Evolutionary conservation across 441 rosid species (phyloP).

Genomic region (Gossypium schwendimanii): DNA sequence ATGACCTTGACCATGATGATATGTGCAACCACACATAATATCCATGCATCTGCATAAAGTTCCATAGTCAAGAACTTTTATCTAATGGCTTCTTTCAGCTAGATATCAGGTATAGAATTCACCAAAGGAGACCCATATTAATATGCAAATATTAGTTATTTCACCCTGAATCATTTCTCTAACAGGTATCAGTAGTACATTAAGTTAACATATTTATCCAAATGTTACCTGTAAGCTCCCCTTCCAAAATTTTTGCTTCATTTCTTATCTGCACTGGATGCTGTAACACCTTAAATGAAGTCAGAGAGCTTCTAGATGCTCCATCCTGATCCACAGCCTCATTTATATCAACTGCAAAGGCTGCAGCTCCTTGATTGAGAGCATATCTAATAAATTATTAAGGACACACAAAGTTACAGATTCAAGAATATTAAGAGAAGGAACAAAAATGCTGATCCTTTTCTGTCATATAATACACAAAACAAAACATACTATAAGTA

Average conservation of each 20-base stretch:
- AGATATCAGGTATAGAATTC: background rate
- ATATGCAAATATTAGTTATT: background rate
- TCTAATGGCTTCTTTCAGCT: background rate
- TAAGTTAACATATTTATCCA: constrained; percentile 2
- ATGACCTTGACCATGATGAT: background rate
- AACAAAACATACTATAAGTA: background rate
- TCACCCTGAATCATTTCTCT: background rate
- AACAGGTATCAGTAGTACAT: background rate
- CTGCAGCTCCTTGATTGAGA: constrained; percentile 71
- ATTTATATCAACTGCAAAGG: constrained; percentile 70
- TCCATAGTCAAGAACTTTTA: background rate
- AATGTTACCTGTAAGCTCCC: constrained; percentile 42
- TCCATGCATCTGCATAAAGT: background rate
- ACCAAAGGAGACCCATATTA: background rate
- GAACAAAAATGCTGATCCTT: background rate
- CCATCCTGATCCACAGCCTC: constrained; percentile 26
- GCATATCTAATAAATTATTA: constrained; percentile 51
- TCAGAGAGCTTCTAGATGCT: constrained; percentile 19
- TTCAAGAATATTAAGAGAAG: background rate
- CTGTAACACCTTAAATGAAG: constrained; percentile 37
- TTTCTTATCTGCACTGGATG: constrained; percentile 57
- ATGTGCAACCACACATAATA: background rate
- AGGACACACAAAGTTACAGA: constrained; percentile 21
- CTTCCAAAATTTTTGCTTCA: constrained; percentile 24
- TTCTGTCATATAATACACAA: background rate